Conservation (phyloP, 176 grass and related monocot species). For the Cocos nucifera region DNA sequence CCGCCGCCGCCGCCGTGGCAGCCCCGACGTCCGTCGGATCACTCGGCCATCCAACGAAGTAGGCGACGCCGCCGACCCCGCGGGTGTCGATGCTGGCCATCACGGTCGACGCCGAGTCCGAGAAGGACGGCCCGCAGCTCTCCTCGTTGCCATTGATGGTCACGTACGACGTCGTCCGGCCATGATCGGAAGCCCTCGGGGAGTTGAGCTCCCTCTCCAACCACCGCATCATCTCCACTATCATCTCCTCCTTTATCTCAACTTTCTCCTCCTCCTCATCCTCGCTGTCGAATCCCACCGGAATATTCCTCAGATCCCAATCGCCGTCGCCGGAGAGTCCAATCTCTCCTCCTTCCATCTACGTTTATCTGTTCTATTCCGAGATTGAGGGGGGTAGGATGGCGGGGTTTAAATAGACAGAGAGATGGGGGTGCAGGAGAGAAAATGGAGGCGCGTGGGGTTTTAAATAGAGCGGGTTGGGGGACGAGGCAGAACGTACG, state of each 20-base stretch:
- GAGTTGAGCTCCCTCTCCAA: slow-evolving; percentile 56
- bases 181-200: neutral
- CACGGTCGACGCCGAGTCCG: slow-evolving; percentile 45
- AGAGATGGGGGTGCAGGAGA: no score
- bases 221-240: slow-evolving; percentile 74
- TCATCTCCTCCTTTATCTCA: slow-evolving; percentile 38
- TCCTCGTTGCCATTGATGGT: slow-evolving; percentile 85
- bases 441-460: no score
- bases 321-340: neutral
- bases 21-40: no score
- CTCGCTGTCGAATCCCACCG: neutral
- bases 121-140: slow-evolving; percentile 91
- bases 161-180: slow-evolving; percentile 26
- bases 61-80: slow-evolving; percentile 2
- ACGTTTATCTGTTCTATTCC: no score
- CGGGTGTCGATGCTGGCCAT: slow-evolving; percentile 86
- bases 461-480: no score
- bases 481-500: no score
- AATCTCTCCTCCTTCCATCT: no score
- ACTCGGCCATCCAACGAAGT: slow-evolving; percentile 2
- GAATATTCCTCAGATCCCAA: neutral
- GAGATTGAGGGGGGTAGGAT: no score
- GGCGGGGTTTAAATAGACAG: no score
- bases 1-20: no score
- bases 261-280: slow-evolving; percentile 8